These are phyloP conservation scores for Gastrolobium villosum DNA, from an alignment of 306 rosid species.

Conservation along the genomic window DNA sequence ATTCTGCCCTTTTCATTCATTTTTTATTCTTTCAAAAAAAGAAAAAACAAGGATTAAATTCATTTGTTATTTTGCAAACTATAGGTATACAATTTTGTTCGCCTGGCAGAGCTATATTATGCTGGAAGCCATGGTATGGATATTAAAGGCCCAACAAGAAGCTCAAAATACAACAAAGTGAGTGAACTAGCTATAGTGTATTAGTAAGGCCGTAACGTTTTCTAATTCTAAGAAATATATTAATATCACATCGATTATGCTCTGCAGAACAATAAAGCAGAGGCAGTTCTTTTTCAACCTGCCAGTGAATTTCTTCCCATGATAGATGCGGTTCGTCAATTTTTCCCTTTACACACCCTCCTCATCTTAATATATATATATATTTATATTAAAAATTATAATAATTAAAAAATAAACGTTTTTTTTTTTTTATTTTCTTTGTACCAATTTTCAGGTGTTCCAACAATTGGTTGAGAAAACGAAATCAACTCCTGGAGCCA, in stretches of 20 bases:
- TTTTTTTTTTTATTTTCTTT: background rate
- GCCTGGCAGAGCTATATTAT: conserved; percentile 86
- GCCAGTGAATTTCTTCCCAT: conserved; percentile 90
- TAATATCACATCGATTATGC: conserved; percentile 4
- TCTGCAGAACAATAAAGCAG: conserved; percentile 65
- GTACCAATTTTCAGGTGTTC: conserved; percentile 63
- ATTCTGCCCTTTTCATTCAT: background rate
- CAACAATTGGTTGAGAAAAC: conserved; percentile 69
- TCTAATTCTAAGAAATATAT: background rate
- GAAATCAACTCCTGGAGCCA: conserved; percentile 78
- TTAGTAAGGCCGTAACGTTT: background rate
- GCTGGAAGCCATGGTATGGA: conserved; percentile 99
- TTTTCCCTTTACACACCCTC: background rate
- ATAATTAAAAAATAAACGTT: background rate
- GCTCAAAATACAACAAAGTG: conserved; percentile 72
- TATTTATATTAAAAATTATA: background rate
- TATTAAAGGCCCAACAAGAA: conserved; percentile 86
- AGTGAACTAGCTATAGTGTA: conserved; percentile 38
- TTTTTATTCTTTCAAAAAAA: background rate
- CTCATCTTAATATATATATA: background rate
- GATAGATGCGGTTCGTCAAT: conserved; percentile 74
- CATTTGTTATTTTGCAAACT: background rate
- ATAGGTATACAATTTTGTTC: conserved; percentile 85
- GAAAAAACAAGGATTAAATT: background rate
- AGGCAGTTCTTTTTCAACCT: conserved; percentile 83